A percentile compares a stretch with the other conserved stretches of the same genome.
These are phyloP conservation scores for Volvox africanus DNA, from an alignment of 139 green algal species.

Conservation along the genomic window DNA sequence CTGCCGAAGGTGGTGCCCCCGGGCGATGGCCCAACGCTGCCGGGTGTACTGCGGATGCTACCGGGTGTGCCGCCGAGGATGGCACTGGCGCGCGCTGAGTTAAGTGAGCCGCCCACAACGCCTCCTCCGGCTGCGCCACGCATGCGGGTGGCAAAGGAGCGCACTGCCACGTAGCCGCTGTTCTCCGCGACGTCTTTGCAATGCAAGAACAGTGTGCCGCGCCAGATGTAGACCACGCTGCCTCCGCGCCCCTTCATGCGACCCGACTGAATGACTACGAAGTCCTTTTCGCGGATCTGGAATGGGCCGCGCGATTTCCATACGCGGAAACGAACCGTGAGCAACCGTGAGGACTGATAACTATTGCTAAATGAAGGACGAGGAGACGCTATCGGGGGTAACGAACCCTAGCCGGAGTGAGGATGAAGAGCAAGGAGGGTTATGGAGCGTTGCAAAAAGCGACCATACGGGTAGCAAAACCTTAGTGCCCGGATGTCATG, in stretches of 20 bases:
- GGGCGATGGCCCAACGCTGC: constrained; percentile 29
- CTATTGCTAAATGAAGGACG: no score
- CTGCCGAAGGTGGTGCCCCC: neutral
- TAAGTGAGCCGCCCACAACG: constrained; percentile 18
- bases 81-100: constrained; percentile 20
- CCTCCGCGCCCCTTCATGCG: constrained; percentile 66
- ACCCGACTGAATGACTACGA: constrained; percentile 75
- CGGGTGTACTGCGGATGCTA: constrained; percentile 30
- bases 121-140: constrained; percentile 37
- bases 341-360: no score
- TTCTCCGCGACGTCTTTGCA: constrained; percentile 67
- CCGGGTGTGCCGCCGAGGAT: constrained; percentile 36
- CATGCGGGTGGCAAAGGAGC: constrained; percentile 51
- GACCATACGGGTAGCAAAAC: no score
- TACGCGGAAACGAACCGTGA: no score
- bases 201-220: constrained; percentile 82
- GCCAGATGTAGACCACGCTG: constrained; percentile 85
- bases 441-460: no score
- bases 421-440: no score
- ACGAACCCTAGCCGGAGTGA: no score
- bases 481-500: no score
- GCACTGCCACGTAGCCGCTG: constrained; percentile 77
- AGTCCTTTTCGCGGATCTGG: constrained; percentile 59
- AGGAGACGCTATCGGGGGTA: no score
- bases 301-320: neutral